These are phyloP conservation scores for Auricularia sp. DNA, from an alignment of 768 basidiomycete species.

Conservation along the genomic window DNA sequence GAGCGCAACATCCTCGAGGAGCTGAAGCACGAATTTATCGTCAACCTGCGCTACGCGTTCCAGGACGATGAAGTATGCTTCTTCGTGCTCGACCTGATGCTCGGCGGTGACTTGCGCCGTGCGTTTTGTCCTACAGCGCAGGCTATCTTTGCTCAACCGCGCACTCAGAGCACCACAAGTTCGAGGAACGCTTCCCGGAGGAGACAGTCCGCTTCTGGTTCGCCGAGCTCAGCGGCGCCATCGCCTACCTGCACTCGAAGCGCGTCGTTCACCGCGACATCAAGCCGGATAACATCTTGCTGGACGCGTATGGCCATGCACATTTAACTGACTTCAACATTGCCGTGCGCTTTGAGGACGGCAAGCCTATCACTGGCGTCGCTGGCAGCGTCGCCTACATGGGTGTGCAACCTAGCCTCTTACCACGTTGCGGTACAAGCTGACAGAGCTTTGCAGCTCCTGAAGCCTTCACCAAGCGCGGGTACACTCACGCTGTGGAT, in stretches of 20 bases:
- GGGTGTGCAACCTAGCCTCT: constrained; percentile 21
- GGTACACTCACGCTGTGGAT: constrained; percentile 31
- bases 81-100: constrained; percentile 94
- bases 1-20: constrained; percentile 88
- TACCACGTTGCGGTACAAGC: too few species aligned
- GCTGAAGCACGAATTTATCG: constrained; percentile 84
- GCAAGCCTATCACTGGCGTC: constrained; percentile 33
- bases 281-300: constrained; percentile 42
- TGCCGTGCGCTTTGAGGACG: constrained; percentile 37
- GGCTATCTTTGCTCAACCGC: background rate
- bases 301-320: constrained; percentile 39
- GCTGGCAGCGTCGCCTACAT: constrained; percentile 45
- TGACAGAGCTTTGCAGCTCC: constrained; percentile 20
- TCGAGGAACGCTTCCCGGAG: background rate
- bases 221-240: constrained; percentile 33
- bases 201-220: constrained; percentile 30
- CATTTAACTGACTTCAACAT: constrained; percentile 47
- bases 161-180: background rate
- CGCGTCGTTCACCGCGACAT: constrained; percentile 43
- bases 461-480: constrained; percentile 31
- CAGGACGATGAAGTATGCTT: constrained; percentile 89
- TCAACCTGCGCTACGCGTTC: constrained; percentile 89
- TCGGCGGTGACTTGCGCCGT: constrained; percentile 81
- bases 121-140: constrained; percentile 7
- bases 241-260: constrained; percentile 36